These are phyloP conservation scores for Theobroma grandiflorum DNA, from an alignment of 441 rosid species.

Conservation along the genomic window DNA sequence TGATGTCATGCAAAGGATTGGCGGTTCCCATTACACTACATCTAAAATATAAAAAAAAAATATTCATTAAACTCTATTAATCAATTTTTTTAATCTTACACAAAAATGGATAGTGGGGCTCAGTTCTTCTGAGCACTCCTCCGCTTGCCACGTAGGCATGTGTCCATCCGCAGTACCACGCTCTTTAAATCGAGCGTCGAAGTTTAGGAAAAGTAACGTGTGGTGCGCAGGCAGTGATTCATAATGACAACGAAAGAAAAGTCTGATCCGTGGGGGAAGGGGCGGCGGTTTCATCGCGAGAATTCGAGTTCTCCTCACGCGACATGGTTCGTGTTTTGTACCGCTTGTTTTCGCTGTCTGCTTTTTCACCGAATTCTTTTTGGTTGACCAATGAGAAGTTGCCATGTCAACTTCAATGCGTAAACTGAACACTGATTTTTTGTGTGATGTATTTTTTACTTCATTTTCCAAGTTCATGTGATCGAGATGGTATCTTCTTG, in stretches of 20 bases:
- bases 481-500: no score
- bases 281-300: neutral
- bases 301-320: neutral
- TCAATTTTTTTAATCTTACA: no score
- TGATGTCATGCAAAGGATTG: no score
- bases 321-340: neutral
- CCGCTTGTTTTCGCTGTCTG: neutral
- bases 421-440: neutral
- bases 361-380: neutral
- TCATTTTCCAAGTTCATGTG: no score
- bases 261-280: neutral
- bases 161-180: neutral
- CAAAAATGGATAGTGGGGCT: neutral
- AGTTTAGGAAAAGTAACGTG: neutral
- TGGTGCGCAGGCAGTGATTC: neutral
- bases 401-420: neutral
- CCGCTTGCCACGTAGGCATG: neutral
- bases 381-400: conserved; percentile 13
- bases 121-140: neutral
- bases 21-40: no score
- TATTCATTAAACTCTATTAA: no score
- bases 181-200: neutral
- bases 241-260: neutral
- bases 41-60: no score
- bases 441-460: no score